Evolutionary conservation across 2,329 filamentous ascomycete species (phyloP).

Genomic region (Colletotrichum sp.): DNA sequence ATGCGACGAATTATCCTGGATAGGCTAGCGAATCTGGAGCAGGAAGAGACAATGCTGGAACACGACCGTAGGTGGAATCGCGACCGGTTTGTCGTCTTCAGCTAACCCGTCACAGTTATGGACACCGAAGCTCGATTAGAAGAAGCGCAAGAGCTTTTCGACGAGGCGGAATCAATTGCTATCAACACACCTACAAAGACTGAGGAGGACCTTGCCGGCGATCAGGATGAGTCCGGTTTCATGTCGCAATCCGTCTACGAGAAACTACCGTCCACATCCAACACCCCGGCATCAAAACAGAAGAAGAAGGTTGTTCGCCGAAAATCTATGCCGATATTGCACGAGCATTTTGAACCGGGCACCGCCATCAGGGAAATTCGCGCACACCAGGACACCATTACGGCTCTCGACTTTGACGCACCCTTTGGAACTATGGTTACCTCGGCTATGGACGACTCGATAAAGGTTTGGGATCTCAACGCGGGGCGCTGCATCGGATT

Average conservation of each 20-base stretch:
- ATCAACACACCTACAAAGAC: constrained; percentile 55
- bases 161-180: constrained; percentile 62
- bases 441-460: constrained; percentile 88
- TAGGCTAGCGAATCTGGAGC: constrained; percentile 81
- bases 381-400: constrained; percentile 87
- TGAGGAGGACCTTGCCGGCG: constrained; percentile 57
- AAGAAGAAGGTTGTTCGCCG: constrained; percentile 65
- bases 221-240: constrained; percentile 64
- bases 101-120: constrained; percentile 55
- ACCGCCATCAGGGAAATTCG: constrained; percentile 86
- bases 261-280: constrained; percentile 70
- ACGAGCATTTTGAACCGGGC: constrained; percentile 93
- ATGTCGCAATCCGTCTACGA: constrained; percentile 99
- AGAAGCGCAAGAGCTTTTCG: constrained; percentile 62
- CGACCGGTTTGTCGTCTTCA: background rate
- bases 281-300: constrained; percentile 54
- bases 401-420: constrained; percentile 93
- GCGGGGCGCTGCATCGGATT: constrained; percentile 89
- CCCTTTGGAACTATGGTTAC: constrained; percentile 96
- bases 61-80: constrained; percentile 71
- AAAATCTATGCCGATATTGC: constrained; percentile 91
- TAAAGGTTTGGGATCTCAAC: constrained; percentile 96
- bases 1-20: constrained; percentile 95
- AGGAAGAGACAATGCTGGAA: constrained; percentile 88
- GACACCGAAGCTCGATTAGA: constrained; percentile 67